Percentiles rank a stretch among this genome's conserved stretches.
phyloP scores from a whole-genome alignment of 2,329 filamentous ascomycete genomes.

The Alternaria longipes region DNA sequence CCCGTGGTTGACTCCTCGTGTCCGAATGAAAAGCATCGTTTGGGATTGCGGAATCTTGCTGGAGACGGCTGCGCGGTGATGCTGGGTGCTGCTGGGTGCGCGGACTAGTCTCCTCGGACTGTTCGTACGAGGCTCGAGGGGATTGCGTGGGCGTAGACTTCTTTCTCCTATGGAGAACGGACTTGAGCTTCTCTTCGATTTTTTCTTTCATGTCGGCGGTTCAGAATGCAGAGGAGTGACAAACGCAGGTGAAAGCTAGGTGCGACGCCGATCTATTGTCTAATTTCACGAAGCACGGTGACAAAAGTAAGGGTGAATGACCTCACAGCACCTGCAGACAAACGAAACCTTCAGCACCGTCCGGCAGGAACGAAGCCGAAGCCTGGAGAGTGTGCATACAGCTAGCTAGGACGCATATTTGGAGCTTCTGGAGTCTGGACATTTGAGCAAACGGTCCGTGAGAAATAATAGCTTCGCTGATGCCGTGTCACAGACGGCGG shows the following conservation, averaged over 20 bases:
- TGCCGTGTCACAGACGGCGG: constrained; percentile 8
- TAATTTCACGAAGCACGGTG: constrained; percentile 1
- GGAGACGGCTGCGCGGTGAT: neutral
- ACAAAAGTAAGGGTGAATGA: constrained; percentile 19
- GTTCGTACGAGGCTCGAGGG: constrained; percentile 15
- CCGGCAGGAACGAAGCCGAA: neutral
- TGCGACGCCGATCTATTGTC: constrained; percentile 11
- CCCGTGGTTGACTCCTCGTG: constrained; percentile 23
- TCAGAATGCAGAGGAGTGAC: neutral
- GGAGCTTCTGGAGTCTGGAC: neutral
- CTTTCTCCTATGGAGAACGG: constrained; percentile 25
- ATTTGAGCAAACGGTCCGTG: neutral
- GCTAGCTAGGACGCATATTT: constrained; percentile 1
- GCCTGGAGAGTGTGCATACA: constrained; percentile 5
- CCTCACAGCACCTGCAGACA: constrained; percentile 4
- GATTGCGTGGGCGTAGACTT: constrained; percentile 17
- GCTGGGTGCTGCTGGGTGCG: constrained; percentile 8
- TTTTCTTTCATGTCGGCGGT: constrained; percentile 26
- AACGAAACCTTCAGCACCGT: neutral
- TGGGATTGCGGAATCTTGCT: constrained; percentile 3
- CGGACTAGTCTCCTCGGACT: constrained; percentile 10
- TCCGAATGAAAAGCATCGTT: constrained; percentile 8
- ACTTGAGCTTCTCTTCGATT: constrained; percentile 29
- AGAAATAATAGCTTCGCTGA: constrained; percentile 3
- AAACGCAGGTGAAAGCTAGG: constrained; percentile 2